These are phyloP conservation scores for Fusarium hostae DNA, from an alignment of 2,329 filamentous ascomycete species.

Conservation along the genomic window DNA sequence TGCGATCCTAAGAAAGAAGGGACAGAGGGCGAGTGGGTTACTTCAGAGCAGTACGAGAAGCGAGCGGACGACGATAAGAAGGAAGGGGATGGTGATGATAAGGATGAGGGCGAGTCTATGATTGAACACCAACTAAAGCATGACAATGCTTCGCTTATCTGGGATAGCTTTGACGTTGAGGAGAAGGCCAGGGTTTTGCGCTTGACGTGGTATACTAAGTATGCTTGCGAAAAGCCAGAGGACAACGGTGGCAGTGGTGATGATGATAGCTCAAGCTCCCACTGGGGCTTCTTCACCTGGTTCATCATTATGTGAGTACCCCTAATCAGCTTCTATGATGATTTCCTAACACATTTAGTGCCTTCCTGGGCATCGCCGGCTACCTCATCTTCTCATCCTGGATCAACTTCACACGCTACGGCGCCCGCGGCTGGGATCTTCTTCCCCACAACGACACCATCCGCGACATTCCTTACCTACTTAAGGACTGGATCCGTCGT, in stretches of 20 bases:
- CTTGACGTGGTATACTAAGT: constrained; percentile 87
- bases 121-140: constrained; percentile 65
- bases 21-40: constrained; percentile 74
- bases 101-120: constrained; percentile 53
- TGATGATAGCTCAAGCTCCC: constrained; percentile 58
- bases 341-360: constrained; percentile 60
- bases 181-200: constrained; percentile 72
- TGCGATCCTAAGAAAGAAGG: constrained; percentile 81
- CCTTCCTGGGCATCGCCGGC: constrained; percentile 84
- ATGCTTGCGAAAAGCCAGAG: constrained; percentile 76
- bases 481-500: constrained; percentile 86
- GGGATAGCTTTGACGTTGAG: constrained; percentile 75
- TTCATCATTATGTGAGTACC: constrained; percentile 85
- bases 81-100: constrained; percentile 52
- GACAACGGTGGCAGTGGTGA: constrained; percentile 53
- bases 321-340: no score
- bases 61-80: constrained; percentile 50
- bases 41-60: constrained; percentile 64
- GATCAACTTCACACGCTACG: constrained; percentile 98
- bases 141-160: constrained; percentile 73
- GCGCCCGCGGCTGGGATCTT: constrained; percentile 93
- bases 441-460: constrained; percentile 93
- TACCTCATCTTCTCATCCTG: constrained; percentile 98
- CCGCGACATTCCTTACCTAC: constrained; percentile 88
- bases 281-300: constrained; percentile 99